phyloP scores from a whole-genome alignment of 164 flowering plant genomes.

The Santalum album region DNA sequence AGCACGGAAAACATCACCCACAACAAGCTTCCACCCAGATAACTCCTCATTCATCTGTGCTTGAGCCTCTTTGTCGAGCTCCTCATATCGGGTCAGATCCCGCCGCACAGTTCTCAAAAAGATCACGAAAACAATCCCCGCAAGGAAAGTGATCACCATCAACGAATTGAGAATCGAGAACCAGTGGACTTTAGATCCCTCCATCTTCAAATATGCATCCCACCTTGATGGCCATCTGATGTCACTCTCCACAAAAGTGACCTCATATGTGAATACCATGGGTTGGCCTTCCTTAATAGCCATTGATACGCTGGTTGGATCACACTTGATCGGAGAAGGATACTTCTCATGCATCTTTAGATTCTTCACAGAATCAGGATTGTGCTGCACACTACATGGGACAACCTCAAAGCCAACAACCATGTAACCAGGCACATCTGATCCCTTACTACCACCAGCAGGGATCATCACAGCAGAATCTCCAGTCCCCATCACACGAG shows the following conservation, averaged over 20 bases:
- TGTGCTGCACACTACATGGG: slow-evolving; percentile 54
- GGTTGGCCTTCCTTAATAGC: slow-evolving; percentile 59
- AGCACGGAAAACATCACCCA: slow-evolving; percentile 78
- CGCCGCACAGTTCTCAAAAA: too few relatives aligned
- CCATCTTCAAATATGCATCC: too few relatives aligned
- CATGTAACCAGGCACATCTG: slow-evolving; percentile 60
- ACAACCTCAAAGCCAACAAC: slow-evolving; percentile 85
- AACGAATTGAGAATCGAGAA: too few relatives aligned
- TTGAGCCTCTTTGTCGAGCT: slow-evolving; percentile 87
- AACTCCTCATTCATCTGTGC: slow-evolving; percentile 89
- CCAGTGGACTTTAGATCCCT: too few relatives aligned
- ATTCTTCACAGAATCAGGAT: slow-evolving; percentile 39
- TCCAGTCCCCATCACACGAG: slow-evolving; percentile 72
- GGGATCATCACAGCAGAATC: slow-evolving; percentile 67
- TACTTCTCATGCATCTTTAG: slow-evolving; percentile 42
- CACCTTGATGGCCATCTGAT: too few relatives aligned
- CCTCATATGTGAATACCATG: too few relatives aligned
- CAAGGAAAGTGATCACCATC: too few relatives aligned
- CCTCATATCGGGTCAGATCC: too few relatives aligned
- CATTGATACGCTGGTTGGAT: slow-evolving; percentile 48
- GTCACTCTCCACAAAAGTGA: too few relatives aligned
- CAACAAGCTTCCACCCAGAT: slow-evolving; percentile 89
- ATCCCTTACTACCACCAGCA: slow-evolving; percentile 22
- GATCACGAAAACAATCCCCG: too few relatives aligned
- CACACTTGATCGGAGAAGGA: slow-evolving; percentile 49